phyloP scores from a whole-genome alignment of 495 filamentous ascomycete genomes.

The Trichoderma parareesei region DNA sequence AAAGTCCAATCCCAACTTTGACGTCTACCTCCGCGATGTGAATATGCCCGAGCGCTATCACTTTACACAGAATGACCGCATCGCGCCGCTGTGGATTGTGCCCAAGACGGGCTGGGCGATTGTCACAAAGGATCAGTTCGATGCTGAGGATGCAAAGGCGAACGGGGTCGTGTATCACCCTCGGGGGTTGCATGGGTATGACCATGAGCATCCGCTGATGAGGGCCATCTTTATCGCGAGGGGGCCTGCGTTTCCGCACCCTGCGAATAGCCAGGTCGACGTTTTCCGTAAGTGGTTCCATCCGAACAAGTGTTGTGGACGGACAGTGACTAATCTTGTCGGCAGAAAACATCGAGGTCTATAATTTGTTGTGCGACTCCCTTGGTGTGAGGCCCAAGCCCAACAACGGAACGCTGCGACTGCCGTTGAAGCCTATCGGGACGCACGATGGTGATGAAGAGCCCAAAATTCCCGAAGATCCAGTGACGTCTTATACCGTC shows the following conservation, averaged over 20 bases:
- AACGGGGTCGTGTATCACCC: constrained; percentile 63
- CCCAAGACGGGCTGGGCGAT: constrained; percentile 87
- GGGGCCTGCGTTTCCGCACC: constrained; percentile 81
- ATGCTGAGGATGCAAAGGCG: constrained; percentile 53
- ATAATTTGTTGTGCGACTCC: constrained; percentile 87
- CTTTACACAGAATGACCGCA: constrained; percentile 75
- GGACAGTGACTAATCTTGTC: constrained; percentile 16
- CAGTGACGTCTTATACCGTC: constrained; percentile 18
- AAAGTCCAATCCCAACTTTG: constrained; percentile 56
- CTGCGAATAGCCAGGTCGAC: constrained; percentile 69
- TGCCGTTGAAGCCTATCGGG: constrained; percentile 64
- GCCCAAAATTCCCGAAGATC: constrained; percentile 27
- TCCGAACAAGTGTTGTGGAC: constrained; percentile 4
- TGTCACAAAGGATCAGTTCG: constrained; percentile 68
- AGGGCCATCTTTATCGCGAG: constrained; percentile 83
- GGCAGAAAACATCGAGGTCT: constrained; percentile 89
- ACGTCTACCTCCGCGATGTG: constrained; percentile 71
- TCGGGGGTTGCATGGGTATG: constrained; percentile 78
- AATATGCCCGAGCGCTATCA: constrained; percentile 87
- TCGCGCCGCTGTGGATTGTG: constrained; percentile 87
- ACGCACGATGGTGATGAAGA: constrained; percentile 42
- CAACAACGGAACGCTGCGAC: constrained; percentile 82
- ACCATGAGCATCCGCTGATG: constrained; percentile 86
- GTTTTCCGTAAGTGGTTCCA: constrained; percentile 63
- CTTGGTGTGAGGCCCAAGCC: constrained; percentile 57